Conservation (phyloP, 1,139 yeast species). For the Yamadazyma buinensis region DNA sequence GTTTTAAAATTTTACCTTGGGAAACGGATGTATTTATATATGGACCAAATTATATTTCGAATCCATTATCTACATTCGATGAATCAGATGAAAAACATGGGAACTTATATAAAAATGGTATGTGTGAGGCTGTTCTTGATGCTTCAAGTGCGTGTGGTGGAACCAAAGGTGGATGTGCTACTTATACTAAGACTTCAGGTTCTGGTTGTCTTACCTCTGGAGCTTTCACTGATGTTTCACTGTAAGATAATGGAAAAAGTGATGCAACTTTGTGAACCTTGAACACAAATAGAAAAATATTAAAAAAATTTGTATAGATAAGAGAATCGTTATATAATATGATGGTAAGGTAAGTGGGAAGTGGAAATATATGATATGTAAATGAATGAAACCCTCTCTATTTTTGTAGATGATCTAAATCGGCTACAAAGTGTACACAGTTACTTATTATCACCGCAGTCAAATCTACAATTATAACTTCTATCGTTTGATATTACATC, state of each 20-base stretch:
- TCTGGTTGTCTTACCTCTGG: too few species aligned
- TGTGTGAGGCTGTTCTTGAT: constrained; percentile 8
- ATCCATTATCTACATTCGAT: constrained; percentile 4
- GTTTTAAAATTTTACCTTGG: constrained; percentile 2
- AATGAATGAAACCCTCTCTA: too few species aligned
- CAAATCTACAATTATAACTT: too few species aligned
- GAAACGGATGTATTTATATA: not conserved
- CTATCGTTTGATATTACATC: too few species aligned
- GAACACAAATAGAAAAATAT: not conserved
- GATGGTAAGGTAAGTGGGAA: not conserved
- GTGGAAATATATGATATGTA: too few species aligned
- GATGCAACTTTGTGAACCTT: too few species aligned
- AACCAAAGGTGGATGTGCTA: constrained; percentile 1
- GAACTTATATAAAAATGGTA: constrained; percentile 7
- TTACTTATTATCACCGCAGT: too few species aligned
- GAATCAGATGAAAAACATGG: constrained; percentile 1
- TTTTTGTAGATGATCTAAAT: too few species aligned
- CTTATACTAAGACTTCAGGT: not conserved
- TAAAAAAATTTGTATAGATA: not conserved
- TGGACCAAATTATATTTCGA: constrained; percentile 2
- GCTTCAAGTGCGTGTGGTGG: constrained; percentile 8
- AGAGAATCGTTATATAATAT: not conserved
- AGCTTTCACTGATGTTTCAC: too few species aligned
- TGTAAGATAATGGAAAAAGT: too few species aligned
- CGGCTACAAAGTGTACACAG: too few species aligned